A percentile compares a stretch with the other conserved stretches of the same genome.
Conservation (phyloP, 441 rosid species). For the Biscutella auriculata region DNA sequence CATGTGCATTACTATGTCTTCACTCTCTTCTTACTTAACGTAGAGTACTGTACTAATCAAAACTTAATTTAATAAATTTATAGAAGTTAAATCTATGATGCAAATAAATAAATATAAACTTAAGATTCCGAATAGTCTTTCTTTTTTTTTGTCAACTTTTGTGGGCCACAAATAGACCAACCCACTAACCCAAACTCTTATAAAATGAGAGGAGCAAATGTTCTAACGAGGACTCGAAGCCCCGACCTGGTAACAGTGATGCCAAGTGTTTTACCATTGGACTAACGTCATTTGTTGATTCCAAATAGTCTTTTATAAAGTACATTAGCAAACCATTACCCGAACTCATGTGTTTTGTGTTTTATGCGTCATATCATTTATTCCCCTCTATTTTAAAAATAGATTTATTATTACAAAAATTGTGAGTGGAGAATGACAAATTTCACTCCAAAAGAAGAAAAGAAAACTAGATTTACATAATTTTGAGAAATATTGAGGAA, state of each 20-base stretch:
- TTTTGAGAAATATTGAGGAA: not conserved
- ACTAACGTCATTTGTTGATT: no score
- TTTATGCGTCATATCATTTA: no score
- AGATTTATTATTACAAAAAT: no score
- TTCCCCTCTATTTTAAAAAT: no score
- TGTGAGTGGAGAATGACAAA: constrained; percentile 22
- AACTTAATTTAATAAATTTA: not conserved
- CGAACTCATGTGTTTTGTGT: constrained; percentile 10
- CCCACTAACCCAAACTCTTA: no score
- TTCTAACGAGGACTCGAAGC: no score
- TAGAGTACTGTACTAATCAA: not conserved
- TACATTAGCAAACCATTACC: constrained; percentile 1
- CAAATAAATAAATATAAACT: not conserved
- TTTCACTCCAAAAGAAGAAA: not conserved
- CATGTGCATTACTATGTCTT: constrained; percentile 19
- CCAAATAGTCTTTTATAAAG: constrained; percentile 20
- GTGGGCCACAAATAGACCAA: no score
- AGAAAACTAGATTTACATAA: constrained; percentile 1
- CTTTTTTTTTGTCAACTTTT: no score
- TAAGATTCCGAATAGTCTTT: constrained; percentile 12
- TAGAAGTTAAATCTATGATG: not conserved
- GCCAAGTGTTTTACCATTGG: no score
- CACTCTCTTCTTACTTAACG: not conserved
- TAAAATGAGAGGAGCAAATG: no score
- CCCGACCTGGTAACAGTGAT: no score